Evolutionary conservation across 2,329 filamentous ascomycete genomes (phyloP), one percentile per base, ranked within the genome.

Genomic region (Emergomyces pasteurianus): DNA sequence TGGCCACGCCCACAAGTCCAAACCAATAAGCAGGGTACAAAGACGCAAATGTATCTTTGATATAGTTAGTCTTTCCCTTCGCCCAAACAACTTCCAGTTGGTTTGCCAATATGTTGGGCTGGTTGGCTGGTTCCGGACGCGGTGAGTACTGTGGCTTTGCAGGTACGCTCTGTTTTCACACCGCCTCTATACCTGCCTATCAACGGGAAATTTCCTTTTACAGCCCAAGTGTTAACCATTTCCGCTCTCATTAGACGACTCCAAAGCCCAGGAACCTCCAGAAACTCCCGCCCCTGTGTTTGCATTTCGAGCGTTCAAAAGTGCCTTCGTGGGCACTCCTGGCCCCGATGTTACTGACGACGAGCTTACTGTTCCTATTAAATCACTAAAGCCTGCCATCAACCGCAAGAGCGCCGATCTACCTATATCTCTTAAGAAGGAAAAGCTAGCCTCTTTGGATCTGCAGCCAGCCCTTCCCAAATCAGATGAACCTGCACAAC

Each of bases 231-330:
- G 53, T 21, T 62, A 54, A 60, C 34, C 36, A 42, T 60, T 58
- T 21, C 59, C 58, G 42, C 40, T 57, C 56, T 60, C 16, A 43
- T 43, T 34, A 63, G 62, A 62, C 40, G 60, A 60, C 23, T 61
- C 57, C 23, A 57, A 60, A 26, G 72, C 75, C 61, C 67, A 80
- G 61, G 82, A 85, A 40, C 74, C 80, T 7, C 84, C 83, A 57
- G 82, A 86, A 65, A 87, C 84, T 1, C 85, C 85, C 9, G 85
- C 84, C 54, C 84, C 84, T 54, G 78, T 86, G 26, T 88, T 88
- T 69, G 84, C 84, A 21, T 81, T 86, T 60, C 84, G 85, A 67
- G 85, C 85, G 18, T 85, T 86, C 75, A 80, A 84, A 72, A 80
- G 80, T 71, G 62, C 73, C 49, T 73, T 76, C 62, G 68, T 80